Evolutionary conservation across 768 basidiomycete species (phyloP), one percentile per base, ranked within the genome.

Genomic region (Auricularia cornea): DNA sequence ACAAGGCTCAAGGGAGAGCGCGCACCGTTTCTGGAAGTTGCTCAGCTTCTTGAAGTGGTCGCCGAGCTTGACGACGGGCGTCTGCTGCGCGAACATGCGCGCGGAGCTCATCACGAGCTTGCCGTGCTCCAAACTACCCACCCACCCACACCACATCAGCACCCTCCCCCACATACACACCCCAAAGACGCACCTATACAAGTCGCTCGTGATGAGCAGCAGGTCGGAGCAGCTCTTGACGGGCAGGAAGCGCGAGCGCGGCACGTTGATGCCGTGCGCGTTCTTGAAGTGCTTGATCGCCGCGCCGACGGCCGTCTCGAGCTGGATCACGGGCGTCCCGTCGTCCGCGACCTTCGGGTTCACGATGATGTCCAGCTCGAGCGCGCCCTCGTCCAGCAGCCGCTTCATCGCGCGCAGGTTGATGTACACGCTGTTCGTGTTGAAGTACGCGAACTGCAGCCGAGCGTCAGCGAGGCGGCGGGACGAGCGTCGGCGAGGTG

Each of bases 11-110:
- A n/a, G n/a, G n/a, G n/a, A n/a, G n/a, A n/a, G n/a, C n/a, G 20
- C 51, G 51, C 51, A 52, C 54, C 54, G 54, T 57, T 57, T 57
- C 52, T 64, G 62, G 59, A 66, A 63, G 57, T 51, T 56, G n/a
- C 74, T 57, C 62, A 91, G 90, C 84, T 92, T 95, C 83, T 95
- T 97, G 85, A 98, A 97, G 73, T 91, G 90, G 74, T 94, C 92
- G 54, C 94, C 94, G 59, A 97, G 84, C 80, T 97, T 97, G 82
- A 98, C 91, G 59, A 96, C 93, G n/a, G 94, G 96, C 30, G 92
- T 88, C 23, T 84, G 89, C 28, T 66, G 70, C 70, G 83, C 84
- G 71, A 94, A 94, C 86, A 92, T 89, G 68, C 92, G 78, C 41
- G 83, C 79, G 65, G 84, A 84, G 72, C 89, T 92, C 81, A 97